phyloP scores from a whole-genome alignment of 164 flowering plant genomes.

The Cinnamomum micranthum region DNA sequence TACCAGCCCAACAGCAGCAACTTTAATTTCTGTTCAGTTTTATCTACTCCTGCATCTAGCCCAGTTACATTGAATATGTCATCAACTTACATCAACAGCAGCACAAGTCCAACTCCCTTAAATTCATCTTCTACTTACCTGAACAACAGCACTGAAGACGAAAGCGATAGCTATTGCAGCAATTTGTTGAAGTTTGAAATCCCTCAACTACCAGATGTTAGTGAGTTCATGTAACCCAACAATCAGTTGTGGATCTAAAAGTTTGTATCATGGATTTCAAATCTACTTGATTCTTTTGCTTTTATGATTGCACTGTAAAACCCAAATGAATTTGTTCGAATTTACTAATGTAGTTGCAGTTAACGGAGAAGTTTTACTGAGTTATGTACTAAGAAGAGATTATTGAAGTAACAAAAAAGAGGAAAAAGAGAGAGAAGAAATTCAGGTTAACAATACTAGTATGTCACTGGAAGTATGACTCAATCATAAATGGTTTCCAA shows the following conservation, averaged over 20 bases:
- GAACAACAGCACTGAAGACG: slow-evolving; percentile 45
- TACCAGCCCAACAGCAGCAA: slow-evolving; percentile 23
- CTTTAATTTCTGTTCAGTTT: slow-evolving; percentile 32
- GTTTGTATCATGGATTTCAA: neutral
- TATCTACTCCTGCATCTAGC: slow-evolving; percentile 60
- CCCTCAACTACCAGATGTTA: slow-evolving; percentile 41
- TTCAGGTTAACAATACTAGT: neutral
- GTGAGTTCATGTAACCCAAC: slow-evolving; percentile 38
- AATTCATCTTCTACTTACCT: slow-evolving; percentile 41
- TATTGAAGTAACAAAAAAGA: neutral
- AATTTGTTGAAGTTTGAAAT: slow-evolving; percentile 47
- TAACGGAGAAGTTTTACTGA: neutral
- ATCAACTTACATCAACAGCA: slow-evolving; percentile 28
- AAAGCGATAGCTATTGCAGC: slow-evolving; percentile 57
- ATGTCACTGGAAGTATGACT: neutral
- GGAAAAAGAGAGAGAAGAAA: neutral
- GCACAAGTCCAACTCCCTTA: slow-evolving; percentile 49
- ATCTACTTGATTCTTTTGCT: slow-evolving; percentile 3
- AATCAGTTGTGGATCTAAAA: neutral
- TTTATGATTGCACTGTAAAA: slow-evolving; percentile 9
- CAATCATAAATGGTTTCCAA: slow-evolving; percentile 14
- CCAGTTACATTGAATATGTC: slow-evolving; percentile 50
- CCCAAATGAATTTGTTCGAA: neutral
- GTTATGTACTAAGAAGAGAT: no score
- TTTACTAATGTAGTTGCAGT: neutral